Percentiles rank a stretch among this genome's conserved stretches.
Evolutionary conservation across 108 stramenopile species (phyloP).

Genomic region (Mediolabrus comicus): DNA sequence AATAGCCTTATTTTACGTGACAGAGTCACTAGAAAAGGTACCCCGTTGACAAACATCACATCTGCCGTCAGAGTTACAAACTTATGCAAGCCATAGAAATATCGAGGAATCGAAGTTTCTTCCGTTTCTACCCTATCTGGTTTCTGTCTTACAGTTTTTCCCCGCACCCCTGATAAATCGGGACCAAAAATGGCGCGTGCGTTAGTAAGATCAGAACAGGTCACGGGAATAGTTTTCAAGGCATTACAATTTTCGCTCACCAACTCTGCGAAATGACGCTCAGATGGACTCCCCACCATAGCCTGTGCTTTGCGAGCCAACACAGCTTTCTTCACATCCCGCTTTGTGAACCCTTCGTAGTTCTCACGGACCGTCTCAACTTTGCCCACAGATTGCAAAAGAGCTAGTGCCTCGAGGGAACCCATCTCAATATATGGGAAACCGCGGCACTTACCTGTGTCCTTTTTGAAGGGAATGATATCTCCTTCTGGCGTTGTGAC

Average conservation of each 20-base stretch:
- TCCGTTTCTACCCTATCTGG: conserved; percentile 17
- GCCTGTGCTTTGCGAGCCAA: conserved; percentile 12
- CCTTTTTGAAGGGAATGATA: background rate
- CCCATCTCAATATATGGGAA: conserved; percentile 8
- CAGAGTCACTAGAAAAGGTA: conserved; percentile 35
- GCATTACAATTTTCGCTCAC: conserved; percentile 34
- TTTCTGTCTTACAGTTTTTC: conserved; percentile 17
- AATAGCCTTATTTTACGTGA: conserved; percentile 32
- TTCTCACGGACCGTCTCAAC: conserved; percentile 18
- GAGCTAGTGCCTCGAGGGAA: background rate
- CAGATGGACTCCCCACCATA: conserved; percentile 18
- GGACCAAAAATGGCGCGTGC: conserved; percentile 29
- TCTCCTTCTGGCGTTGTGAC: conserved; percentile 7
- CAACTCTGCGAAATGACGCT: conserved; percentile 6
- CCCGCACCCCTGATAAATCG: conserved; percentile 10
- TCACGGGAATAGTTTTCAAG: no score
- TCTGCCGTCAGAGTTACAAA: conserved; percentile 32
- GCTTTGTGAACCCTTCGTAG: conserved; percentile 30
- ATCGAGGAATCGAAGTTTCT: conserved; percentile 10
- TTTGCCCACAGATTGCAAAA: no score
- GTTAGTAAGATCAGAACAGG: conserved; percentile 3
- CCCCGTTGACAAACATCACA: conserved; percentile 41
- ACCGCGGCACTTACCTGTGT: background rate
- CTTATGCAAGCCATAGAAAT: conserved; percentile 1
- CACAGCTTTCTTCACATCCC: conserved; percentile 12